Evolutionary conservation across 352 stramenopile genomes (phyloP).

Genomic region (Globisporangium polare): DNA sequence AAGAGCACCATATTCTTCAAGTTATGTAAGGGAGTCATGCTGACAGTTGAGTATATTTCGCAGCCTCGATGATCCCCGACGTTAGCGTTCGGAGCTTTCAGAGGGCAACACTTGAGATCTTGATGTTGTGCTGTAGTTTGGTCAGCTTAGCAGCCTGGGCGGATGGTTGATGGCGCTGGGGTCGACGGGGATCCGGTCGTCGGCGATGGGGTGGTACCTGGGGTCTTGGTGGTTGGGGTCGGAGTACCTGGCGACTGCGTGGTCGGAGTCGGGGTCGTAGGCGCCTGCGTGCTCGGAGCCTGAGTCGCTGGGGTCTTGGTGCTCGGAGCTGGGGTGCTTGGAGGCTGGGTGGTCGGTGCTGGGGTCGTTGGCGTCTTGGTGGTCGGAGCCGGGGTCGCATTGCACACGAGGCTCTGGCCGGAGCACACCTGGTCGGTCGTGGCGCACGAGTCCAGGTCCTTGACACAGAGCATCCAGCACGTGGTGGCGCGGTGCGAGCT

Average conservation of each 20-base stretch:
- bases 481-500: slow-evolving; percentile 24
- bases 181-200: background rate
- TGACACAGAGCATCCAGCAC: slow-evolving; percentile 61
- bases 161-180: background rate
- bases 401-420: slow-evolving; percentile 25
- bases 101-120: too few species aligned
- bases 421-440: slow-evolving; percentile 31
- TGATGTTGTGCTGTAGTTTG: background rate
- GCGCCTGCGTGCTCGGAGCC: background rate
- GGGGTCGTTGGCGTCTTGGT: background rate
- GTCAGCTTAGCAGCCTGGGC: background rate
- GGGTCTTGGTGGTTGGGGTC: background rate
- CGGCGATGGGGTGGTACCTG: background rate
- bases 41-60: too few species aligned
- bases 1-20: too few species aligned
- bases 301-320: background rate
- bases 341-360: background rate
- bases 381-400: background rate
- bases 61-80: too few species aligned
- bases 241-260: background rate
- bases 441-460: slow-evolving; percentile 31
- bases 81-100: too few species aligned
- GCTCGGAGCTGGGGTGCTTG: background rate
- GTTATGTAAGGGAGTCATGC: too few species aligned
- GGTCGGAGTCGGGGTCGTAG: background rate